A percentile compares a stretch with the other conserved stretches of the same genome.
phyloP scores from a whole-genome alignment of 495 filamentous ascomycete genomes.

The Mytilinidion resinicola region DNA sequence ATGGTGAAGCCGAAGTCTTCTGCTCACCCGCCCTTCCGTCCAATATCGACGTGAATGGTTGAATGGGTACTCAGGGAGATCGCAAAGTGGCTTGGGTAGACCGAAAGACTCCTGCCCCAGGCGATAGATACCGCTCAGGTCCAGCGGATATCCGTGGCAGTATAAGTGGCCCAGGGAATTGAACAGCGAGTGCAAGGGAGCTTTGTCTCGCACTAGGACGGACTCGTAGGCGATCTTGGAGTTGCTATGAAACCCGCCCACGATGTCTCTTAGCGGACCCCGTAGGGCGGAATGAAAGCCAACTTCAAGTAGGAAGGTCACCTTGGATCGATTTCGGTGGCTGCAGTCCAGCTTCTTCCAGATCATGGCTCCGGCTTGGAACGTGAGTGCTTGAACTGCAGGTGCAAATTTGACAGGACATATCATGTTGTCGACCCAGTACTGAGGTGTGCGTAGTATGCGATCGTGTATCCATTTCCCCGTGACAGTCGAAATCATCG shows the following conservation, averaged over 20 bases:
- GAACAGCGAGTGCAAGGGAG: background rate
- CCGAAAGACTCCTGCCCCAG: too few species aligned
- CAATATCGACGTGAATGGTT: slow-evolving; percentile 14
- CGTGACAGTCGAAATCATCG: background rate
- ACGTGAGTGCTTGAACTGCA: background rate
- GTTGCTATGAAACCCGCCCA: background rate
- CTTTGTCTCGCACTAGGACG: background rate
- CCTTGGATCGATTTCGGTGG: background rate
- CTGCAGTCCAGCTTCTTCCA: slow-evolving; percentile 1
- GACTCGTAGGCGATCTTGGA: background rate
- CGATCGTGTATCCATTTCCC: slow-evolving; percentile 14
- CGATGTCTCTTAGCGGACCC: slow-evolving; percentile 3
- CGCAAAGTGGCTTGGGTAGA: background rate
- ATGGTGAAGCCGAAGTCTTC: background rate
- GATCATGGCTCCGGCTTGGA: background rate
- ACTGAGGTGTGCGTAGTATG: slow-evolving; percentile 11
- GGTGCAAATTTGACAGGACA: background rate
- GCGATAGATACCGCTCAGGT: background rate
- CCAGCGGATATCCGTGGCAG: slow-evolving; percentile 2
- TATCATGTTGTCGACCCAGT: background rate
- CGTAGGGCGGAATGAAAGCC: slow-evolving; percentile 4
- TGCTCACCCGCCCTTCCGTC: background rate
- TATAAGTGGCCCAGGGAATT: background rate
- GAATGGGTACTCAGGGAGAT: slow-evolving; percentile 17
- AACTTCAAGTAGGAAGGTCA: background rate